A percentile compares a stretch with the other conserved stretches of the same genome.
Conservation (phyloP, 257 asterid genomes). For the Henckelia pumila region DNA sequence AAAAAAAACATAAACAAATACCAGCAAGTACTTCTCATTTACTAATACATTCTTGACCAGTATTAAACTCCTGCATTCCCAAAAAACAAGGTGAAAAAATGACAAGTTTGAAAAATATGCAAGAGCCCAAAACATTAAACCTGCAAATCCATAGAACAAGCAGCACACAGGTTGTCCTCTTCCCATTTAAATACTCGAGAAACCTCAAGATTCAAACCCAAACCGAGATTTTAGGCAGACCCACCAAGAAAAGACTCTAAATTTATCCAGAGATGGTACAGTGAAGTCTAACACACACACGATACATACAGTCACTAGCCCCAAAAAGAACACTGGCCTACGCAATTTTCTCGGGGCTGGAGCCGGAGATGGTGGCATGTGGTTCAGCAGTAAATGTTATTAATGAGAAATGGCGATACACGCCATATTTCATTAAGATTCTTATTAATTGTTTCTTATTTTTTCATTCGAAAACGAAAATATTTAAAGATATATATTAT, state of each 20-base stretch:
- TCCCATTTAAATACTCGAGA: slow-evolving; percentile 41
- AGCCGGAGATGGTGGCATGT: slow-evolving; percentile 29
- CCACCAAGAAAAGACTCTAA: slow-evolving; percentile 24
- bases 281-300: slow-evolving; percentile 1
- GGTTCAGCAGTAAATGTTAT: slow-evolving; percentile 52
- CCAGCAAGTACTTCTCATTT: slow-evolving; percentile 19
- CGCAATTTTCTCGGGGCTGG: slow-evolving; percentile 25
- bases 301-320: slow-evolving; percentile 17
- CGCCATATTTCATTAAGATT: slow-evolving; percentile 44
- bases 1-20: slow-evolving; percentile 25
- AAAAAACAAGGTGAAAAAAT: slow-evolving; percentile 36
- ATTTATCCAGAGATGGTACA: background rate
- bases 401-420: slow-evolving; percentile 43
- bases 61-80: slow-evolving; percentile 19
- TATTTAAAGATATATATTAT: background rate
- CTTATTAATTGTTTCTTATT: background rate
- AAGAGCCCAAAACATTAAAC: slow-evolving; percentile 45
- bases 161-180: slow-evolving; percentile 29
- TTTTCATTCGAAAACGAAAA: slow-evolving; percentile 12
- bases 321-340: slow-evolving; percentile 26
- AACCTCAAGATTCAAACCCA: slow-evolving; percentile 24
- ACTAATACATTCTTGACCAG: slow-evolving; percentile 18
- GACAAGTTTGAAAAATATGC: slow-evolving; percentile 42
- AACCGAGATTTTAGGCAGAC: slow-evolving; percentile 44
- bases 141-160: slow-evolving; percentile 58